Percentiles rank a stretch among this genome's conserved stretches.
These are phyloP conservation scores for Solidago caesia DNA, from an alignment of 129 eudicot genomes.

Conservation along the genomic window DNA sequence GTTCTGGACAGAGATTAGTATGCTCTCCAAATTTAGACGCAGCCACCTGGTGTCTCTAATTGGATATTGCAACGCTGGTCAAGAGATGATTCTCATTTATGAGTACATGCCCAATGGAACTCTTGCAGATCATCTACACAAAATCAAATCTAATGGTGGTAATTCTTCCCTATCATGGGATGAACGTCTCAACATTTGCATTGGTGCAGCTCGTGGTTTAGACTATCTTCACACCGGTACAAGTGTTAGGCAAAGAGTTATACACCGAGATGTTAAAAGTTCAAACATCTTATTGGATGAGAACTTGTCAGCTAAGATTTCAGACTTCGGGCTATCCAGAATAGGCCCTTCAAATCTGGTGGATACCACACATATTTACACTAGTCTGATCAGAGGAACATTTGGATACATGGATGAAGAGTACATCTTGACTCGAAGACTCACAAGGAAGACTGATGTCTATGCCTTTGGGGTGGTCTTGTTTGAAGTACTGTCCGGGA, in stretches of 20 bases:
- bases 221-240: conserved; percentile 50
- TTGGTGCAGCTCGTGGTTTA: conserved; percentile 38
- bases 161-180: conserved; percentile 32
- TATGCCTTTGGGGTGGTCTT: conserved; percentile 52
- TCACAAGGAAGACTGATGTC: conserved; percentile 52
- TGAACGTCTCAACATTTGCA: conserved; percentile 40
- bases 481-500: conserved; percentile 51
- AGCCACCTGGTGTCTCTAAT: conserved; percentile 38
- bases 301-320: conserved; percentile 42
- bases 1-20: conserved; percentile 35
- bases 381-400: conserved; percentile 43
- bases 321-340: conserved; percentile 56
- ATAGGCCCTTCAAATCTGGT: conserved; percentile 24
- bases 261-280: conserved; percentile 55
- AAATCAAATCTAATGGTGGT: neutral
- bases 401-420: conserved; percentile 52
- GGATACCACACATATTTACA: conserved; percentile 34
- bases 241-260: conserved; percentile 20
- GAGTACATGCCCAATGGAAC: conserved; percentile 38
- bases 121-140: conserved; percentile 33
- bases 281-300: conserved; percentile 46
- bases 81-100: conserved; percentile 42
- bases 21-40: conserved; percentile 41
- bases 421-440: conserved; percentile 39
- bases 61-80: conserved; percentile 39